Evolutionary conservation across 495 filamentous ascomycete genomes (phyloP).

Genomic region (Penicillium lividum): DNA sequence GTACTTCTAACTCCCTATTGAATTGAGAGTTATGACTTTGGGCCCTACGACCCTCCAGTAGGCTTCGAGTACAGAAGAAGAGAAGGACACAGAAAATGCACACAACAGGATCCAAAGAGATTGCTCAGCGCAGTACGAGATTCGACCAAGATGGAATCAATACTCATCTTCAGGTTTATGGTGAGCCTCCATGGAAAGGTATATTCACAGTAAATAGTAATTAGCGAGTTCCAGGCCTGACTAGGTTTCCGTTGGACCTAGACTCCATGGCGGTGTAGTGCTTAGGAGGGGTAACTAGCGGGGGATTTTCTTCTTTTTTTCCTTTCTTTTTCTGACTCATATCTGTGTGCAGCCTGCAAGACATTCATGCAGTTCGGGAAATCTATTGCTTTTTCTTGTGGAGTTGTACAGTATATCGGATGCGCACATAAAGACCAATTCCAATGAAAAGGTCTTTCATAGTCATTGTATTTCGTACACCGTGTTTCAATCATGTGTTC

Average conservation of each 20-base stretch:
- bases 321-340: not conserved
- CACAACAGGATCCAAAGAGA: too few species aligned
- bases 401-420: not conserved
- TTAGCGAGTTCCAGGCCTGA: not conserved
- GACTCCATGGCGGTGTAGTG: not conserved
- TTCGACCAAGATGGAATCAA: too few species aligned
- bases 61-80: too few species aligned
- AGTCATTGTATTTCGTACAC: not conserved
- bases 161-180: too few species aligned
- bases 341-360: not conserved
- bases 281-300: not conserved
- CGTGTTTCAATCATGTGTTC: constrained; percentile 6
- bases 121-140: too few species aligned
- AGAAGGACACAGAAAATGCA: too few species aligned
- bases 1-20: too few species aligned
- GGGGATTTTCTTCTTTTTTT: not conserved
- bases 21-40: too few species aligned
- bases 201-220: too few species aligned
- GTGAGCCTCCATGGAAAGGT: too few species aligned
- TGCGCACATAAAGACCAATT: not conserved
- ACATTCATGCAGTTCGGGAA: not conserved
- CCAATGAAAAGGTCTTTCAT: not conserved
- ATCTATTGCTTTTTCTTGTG: not conserved
- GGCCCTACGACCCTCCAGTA: too few species aligned
- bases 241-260: not conserved